Conservation (phyloP, 192 early-diverging fungal species). For the Coemansia nantahalensis region DNA sequence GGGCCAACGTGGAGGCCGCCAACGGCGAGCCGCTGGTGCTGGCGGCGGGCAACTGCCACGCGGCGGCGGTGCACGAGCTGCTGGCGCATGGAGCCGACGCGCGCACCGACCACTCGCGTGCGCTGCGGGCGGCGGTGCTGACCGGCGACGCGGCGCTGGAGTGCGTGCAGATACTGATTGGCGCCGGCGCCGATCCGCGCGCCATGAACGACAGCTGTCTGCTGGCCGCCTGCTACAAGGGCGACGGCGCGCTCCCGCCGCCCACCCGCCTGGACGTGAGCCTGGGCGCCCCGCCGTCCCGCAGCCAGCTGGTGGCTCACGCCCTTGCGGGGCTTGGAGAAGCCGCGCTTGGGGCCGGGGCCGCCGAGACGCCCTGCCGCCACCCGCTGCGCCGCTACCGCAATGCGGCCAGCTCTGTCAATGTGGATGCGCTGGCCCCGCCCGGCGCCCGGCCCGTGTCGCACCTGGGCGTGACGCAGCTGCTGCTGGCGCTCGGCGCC, state of each 20-base stretch:
- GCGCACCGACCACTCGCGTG: conserved; percentile 19
- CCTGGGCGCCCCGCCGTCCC: not conserved
- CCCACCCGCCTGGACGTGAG: not conserved
- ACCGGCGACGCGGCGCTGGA: conserved; percentile 31
- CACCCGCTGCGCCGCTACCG: conserved; percentile 14
- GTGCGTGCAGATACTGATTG: conserved; percentile 20
- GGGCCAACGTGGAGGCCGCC: conserved; percentile 19
- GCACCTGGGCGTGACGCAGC: conserved; percentile 25
- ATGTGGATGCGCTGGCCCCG: not conserved
- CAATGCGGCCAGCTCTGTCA: not conserved
- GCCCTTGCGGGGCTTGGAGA: not conserved
- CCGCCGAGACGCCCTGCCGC: not conserved
- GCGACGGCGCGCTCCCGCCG: conserved; percentile 29
- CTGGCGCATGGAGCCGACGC: conserved; percentile 31
- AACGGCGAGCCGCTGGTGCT: conserved; percentile 36
- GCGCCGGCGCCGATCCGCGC: conserved; percentile 20
- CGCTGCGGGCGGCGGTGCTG: conserved; percentile 42
- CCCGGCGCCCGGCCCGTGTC: not conserved
- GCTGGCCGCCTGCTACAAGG: conserved; percentile 40
- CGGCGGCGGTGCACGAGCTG: conserved; percentile 9
- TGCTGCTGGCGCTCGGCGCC: conserved; percentile 40
- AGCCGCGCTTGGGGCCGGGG: not conserved
- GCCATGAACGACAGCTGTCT: conserved; percentile 40
- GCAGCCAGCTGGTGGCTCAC: conserved; percentile 1
- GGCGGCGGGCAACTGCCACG: conserved; percentile 24